phyloP scores from a whole-genome alignment of 2,329 filamentous ascomycete genomes.

The Botrytis hyacinthi region DNA sequence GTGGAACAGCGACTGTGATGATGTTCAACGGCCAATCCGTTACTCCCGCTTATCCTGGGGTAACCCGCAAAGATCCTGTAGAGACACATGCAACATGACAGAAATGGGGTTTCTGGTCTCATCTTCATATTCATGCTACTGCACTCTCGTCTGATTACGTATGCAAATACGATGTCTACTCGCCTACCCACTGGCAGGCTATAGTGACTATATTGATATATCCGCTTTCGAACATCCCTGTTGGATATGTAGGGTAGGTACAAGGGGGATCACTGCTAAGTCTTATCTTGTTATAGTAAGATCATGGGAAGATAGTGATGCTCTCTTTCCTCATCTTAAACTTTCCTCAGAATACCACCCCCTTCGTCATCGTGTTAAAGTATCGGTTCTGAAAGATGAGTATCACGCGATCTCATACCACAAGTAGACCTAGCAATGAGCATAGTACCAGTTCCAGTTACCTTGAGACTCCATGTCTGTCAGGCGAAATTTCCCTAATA shows the following conservation, averaged over 20 bases:
- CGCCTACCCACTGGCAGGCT: slow-evolving; percentile 1
- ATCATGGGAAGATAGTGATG: slow-evolving; percentile 13
- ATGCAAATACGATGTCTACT: slow-evolving; percentile 5
- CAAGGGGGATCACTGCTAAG: slow-evolving; percentile 1
- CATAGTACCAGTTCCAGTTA: slow-evolving; percentile 10
- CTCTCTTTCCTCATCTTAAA: slow-evolving; percentile 15
- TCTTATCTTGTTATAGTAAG: slow-evolving; percentile 15
- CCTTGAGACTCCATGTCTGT: background rate
- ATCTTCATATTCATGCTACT: slow-evolving; percentile 1
- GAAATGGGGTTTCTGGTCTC: background rate
- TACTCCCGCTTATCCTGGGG: slow-evolving; percentile 18
- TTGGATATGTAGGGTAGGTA: slow-evolving; percentile 6
- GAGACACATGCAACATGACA: slow-evolving; percentile 19
- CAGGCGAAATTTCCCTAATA: background rate
- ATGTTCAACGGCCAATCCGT: slow-evolving; percentile 14
- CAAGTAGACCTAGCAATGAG: slow-evolving; percentile 15
- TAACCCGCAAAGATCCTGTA: slow-evolving; percentile 13
- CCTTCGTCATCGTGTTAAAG: slow-evolving; percentile 8
- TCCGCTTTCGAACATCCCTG: slow-evolving; percentile 5
- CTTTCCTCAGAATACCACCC: slow-evolving; percentile 13
- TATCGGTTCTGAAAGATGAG: slow-evolving; percentile 11
- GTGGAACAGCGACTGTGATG: slow-evolving; percentile 16
- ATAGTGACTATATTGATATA: background rate
- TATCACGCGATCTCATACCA: slow-evolving; percentile 15
- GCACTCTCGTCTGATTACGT: slow-evolving; percentile 10